Percentiles rank a stretch among this genome's conserved stretches.
Evolutionary conservation across 306 rosid species (phyloP).

Genomic region (Medicago lupulina): DNA sequence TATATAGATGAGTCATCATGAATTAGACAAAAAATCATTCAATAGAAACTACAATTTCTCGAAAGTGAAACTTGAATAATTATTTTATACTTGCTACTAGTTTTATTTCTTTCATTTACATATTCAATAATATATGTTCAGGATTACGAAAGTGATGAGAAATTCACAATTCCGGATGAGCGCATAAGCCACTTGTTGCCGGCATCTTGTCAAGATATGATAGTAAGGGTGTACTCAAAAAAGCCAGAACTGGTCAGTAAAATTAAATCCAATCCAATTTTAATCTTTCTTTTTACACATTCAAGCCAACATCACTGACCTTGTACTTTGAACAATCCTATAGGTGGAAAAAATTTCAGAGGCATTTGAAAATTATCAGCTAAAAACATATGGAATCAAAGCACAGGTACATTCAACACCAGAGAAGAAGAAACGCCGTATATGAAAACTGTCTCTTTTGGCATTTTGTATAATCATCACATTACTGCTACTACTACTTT

Average conservation of each 20-base stretch:
- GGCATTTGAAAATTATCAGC: conserved; percentile 92
- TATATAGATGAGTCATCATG: background rate
- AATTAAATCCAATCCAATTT: conserved; percentile 22
- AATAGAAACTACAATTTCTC: conserved; percentile 24
- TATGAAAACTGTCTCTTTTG: conserved; percentile 17
- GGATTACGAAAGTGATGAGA: conserved; percentile 89
- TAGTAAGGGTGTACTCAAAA: conserved; percentile 92
- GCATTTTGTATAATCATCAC: too few species aligned
- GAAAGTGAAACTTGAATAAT: background rate
- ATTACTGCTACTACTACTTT: background rate
- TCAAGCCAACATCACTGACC: conserved; percentile 29
- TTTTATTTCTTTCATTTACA: conserved; percentile 27
- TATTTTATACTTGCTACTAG: conserved; percentile 1
- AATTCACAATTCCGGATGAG: conserved; percentile 67
- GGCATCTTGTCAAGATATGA: conserved; percentile 82
- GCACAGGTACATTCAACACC: conserved; percentile 88
- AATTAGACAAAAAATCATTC: background rate
- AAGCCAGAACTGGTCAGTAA: conserved; percentile 88
- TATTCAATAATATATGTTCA: conserved; percentile 43
- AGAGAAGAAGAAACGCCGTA: conserved; percentile 73
- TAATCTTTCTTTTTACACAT: conserved; percentile 21
- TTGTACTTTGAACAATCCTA: conserved; percentile 39
- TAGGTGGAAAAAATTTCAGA: conserved; percentile 86
- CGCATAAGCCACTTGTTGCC: conserved; percentile 95
- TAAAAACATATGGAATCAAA: conserved; percentile 82